These are phyloP conservation scores for Vitis riparia DNA, from an alignment of 164 flowering plant genomes.

Conservation along the genomic window DNA sequence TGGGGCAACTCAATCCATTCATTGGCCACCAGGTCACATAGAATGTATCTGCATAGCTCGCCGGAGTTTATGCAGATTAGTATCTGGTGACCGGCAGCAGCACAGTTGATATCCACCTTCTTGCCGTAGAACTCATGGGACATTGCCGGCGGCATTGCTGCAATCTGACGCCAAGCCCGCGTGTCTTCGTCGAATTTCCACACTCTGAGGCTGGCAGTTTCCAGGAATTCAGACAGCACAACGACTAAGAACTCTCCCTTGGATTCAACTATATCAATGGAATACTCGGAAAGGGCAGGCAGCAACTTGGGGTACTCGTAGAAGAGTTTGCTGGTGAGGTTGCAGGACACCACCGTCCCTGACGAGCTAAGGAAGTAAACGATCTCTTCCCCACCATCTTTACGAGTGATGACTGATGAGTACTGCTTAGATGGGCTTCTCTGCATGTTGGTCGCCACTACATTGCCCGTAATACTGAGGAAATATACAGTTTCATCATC, in stretches of 20 bases:
- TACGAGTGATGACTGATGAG: slow-evolving; percentile 46
- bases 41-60: slow-evolving; percentile 33
- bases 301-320: slow-evolving; percentile 58
- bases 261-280: slow-evolving; percentile 66
- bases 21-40: slow-evolving; percentile 45
- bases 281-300: slow-evolving; percentile 59
- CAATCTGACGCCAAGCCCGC: slow-evolving; percentile 50
- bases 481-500: slow-evolving; percentile 47
- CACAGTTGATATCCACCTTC: slow-evolving; percentile 75
- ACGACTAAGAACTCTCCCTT: slow-evolving; percentile 54
- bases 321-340: slow-evolving; percentile 36
- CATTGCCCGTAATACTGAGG: slow-evolving; percentile 64
- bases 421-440: slow-evolving; percentile 72
- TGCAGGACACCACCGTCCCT: slow-evolving; percentile 56
- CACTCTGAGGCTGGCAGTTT: slow-evolving; percentile 60
- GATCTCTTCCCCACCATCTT: slow-evolving; percentile 41
- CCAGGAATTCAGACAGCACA: slow-evolving; percentile 59
- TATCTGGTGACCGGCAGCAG: slow-evolving; percentile 44
- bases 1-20: slow-evolving; percentile 62
- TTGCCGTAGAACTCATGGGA: slow-evolving; percentile 62
- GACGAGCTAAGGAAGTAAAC: slow-evolving; percentile 59
- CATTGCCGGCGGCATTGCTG: slow-evolving; percentile 69
- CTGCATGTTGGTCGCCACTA: slow-evolving; percentile 59
- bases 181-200: slow-evolving; percentile 52
- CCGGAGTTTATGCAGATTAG: slow-evolving; percentile 52